A percentile compares a stretch with the other conserved stretches of the same genome.
These are phyloP conservation scores for Lunasporangiospora selenospora DNA, from an alignment of 192 early-diverging fungal species.

Conservation along the genomic window DNA sequence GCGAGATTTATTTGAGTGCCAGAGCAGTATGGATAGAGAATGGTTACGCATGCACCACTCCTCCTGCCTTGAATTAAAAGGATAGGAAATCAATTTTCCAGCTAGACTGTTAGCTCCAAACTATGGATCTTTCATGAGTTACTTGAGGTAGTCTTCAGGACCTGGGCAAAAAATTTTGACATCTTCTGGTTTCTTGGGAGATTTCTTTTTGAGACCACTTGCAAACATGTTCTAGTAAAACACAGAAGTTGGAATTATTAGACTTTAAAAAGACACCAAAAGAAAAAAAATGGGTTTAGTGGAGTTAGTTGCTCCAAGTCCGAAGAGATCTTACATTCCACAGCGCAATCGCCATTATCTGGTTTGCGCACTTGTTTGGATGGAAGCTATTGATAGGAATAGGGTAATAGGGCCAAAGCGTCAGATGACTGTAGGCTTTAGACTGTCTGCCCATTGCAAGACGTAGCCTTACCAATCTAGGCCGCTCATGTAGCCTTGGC, in stretches of 20 bases:
- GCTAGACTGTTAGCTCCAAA: too few species aligned
- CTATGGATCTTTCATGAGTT: not conserved
- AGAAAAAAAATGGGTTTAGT: not conserved
- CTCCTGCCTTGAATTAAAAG: too few species aligned
- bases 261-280: not conserved
- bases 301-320: not conserved
- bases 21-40: too few species aligned
- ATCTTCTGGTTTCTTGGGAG: slow-evolving; percentile 32
- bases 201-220: slow-evolving; percentile 27
- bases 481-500: slow-evolving; percentile 58
- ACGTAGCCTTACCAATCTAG: slow-evolving; percentile 53
- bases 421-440: too few species aligned
- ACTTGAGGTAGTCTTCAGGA: slow-evolving; percentile 39
- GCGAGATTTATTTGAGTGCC: too few species aligned
- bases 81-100: too few species aligned
- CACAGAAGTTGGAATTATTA: not conserved
- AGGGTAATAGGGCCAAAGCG: not conserved
- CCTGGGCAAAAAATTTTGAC: slow-evolving; percentile 53
- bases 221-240: slow-evolving; percentile 56
- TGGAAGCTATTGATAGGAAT: slow-evolving; percentile 49
- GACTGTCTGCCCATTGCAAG: not conserved
- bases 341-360: slow-evolving; percentile 57
- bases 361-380: slow-evolving; percentile 63
- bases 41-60: too few species aligned
- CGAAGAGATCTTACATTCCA: slow-evolving; percentile 54